phyloP scores from a whole-genome alignment of 352 stramenopile species.

The Globisporangium recalcitrans region DNA sequence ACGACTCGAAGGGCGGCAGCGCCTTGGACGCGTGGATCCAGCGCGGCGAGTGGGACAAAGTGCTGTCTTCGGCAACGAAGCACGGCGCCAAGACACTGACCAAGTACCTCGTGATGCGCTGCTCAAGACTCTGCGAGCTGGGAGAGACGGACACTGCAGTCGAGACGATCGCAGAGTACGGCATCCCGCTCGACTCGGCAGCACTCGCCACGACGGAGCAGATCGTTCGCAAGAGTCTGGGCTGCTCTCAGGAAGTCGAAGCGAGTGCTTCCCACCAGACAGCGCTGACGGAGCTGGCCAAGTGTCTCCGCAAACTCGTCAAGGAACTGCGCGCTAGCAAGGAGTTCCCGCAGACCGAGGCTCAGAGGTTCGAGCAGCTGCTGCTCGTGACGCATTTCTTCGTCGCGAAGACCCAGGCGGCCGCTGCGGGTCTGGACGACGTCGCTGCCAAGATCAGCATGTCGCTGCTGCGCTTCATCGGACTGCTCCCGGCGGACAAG shows the following conservation, averaged over 20 bases:
- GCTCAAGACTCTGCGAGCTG: constrained; percentile 60
- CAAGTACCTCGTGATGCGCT: constrained; percentile 86
- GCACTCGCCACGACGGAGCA: constrained; percentile 52
- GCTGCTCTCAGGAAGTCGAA: constrained; percentile 41
- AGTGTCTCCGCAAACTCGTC: constrained; percentile 56
- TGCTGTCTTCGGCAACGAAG: constrained; percentile 83
- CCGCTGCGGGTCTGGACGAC: constrained; percentile 52
- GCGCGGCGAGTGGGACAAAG: constrained; percentile 90
- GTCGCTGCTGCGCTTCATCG: constrained; percentile 87
- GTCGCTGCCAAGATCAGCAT: constrained; percentile 78
- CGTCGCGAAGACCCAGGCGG: constrained; percentile 62
- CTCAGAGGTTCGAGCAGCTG: constrained; percentile 75
- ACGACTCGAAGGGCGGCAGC: constrained; percentile 35
- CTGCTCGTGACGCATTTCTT: constrained; percentile 78
- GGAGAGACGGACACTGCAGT: constrained; percentile 75
- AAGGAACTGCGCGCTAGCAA: constrained; percentile 66
- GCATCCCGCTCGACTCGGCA: constrained; percentile 55
- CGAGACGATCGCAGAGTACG: constrained; percentile 70
- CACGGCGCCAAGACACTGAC: constrained; percentile 63
- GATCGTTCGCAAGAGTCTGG: constrained; percentile 52
- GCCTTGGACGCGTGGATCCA: constrained; percentile 91
- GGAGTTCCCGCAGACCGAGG: constrained; percentile 38
- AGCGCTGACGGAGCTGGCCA: constrained; percentile 60
- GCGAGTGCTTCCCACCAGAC: constrained; percentile 34
- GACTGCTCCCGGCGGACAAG: constrained; percentile 90